Evolutionary conservation across 2,329 filamentous ascomycete species (phyloP).

Genomic region (Clarireedia sp.): DNA sequence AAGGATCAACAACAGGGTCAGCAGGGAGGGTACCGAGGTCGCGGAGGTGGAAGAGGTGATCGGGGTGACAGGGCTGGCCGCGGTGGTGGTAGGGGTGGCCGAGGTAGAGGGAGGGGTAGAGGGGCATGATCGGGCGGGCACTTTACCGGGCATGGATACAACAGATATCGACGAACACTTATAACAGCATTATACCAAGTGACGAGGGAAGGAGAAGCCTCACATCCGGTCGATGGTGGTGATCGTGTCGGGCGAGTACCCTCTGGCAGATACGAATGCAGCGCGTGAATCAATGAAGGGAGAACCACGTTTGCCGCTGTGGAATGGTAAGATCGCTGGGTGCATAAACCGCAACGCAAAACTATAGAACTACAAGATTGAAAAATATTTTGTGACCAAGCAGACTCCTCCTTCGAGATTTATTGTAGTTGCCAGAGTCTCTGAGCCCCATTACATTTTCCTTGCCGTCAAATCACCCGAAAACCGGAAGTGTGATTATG

Average conservation of each 20-base stretch:
- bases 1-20: constrained; percentile 67
- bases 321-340: no score
- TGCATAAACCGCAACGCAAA: no score
- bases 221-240: background rate
- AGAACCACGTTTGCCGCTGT: no score
- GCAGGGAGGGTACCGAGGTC: constrained; percentile 50
- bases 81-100: constrained; percentile 27
- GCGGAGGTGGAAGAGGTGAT: constrained; percentile 52
- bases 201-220: background rate
- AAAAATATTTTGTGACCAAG: no score
- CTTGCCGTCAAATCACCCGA: no score
- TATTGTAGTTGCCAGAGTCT: no score
- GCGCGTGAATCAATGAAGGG: no score
- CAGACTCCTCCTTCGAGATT: no score
- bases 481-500: background rate
- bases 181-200: background rate
- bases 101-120: constrained; percentile 20
- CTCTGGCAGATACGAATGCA: no score
- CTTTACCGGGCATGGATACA: background rate
- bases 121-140: constrained; percentile 16
- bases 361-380: no score
- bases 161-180: background rate
- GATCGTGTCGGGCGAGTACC: no score
- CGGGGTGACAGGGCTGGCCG: constrained; percentile 37
- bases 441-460: no score